phyloP scores from a whole-genome alignment of 2,329 filamentous ascomycete species.

The Fusarium succisae region DNA sequence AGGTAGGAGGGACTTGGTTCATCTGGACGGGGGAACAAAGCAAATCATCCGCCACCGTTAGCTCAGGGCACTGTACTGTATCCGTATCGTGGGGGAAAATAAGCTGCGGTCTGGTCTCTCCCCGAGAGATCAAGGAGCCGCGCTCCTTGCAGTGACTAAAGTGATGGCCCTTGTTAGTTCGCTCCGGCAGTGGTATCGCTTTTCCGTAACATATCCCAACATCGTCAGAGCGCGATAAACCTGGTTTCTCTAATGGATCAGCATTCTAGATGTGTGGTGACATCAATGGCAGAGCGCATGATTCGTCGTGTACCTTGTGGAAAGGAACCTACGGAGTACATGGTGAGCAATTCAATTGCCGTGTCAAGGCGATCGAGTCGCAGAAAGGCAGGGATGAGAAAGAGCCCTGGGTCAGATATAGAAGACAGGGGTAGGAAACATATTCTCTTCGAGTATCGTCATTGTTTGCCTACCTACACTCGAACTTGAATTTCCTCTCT shows the following conservation, averaged over 20 bases:
- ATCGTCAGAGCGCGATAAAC: background rate
- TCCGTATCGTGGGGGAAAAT: constrained; percentile 37
- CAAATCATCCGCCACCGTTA: constrained; percentile 24
- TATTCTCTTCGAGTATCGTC: background rate
- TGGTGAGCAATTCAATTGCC: background rate
- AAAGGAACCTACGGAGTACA: background rate
- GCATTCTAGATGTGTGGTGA: background rate
- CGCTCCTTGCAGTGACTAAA: constrained; percentile 32
- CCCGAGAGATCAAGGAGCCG: constrained; percentile 7
- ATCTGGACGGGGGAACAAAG: constrained; percentile 17
- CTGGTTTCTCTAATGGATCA: background rate
- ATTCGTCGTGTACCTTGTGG: background rate
- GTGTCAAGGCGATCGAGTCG: background rate
- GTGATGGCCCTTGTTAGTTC: background rate
- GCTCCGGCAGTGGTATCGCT: background rate
- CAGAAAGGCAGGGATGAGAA: constrained; percentile 6
- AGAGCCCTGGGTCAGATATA: background rate
- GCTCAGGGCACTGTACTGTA: background rate
- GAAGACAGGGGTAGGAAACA: background rate
- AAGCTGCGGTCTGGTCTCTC: constrained; percentile 24
- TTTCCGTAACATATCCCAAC: background rate
- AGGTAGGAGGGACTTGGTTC: constrained; percentile 6
- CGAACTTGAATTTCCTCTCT: background rate
- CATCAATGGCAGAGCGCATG: background rate
- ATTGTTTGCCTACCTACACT: background rate